Percentiles rank a stretch among this genome's conserved stretches.
Conservation (phyloP, 2,329 filamentous ascomycete genomes). For the Beauveria sp. region DNA sequence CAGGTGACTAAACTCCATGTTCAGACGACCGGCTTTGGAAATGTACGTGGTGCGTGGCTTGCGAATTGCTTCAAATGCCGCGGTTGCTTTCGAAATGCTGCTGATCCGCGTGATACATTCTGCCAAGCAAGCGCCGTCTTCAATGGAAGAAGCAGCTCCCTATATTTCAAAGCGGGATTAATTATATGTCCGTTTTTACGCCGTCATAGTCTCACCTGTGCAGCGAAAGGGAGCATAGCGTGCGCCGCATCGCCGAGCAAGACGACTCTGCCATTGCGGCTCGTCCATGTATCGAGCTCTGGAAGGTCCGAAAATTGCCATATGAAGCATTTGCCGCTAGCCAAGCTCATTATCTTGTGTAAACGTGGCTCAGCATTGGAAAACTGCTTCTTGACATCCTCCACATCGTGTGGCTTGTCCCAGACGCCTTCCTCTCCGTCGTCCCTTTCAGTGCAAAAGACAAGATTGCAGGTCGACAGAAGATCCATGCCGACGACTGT, state of each 20-base stretch:
- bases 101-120: background rate
- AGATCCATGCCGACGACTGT: background rate
- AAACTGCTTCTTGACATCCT: background rate
- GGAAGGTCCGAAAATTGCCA: background rate
- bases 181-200: fast-evolving
- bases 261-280: background rate
- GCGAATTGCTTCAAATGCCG: background rate
- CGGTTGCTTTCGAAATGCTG: background rate
- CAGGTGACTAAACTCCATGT: background rate
- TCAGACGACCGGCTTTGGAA: background rate
- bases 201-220: background rate
- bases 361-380: background rate
- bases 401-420: background rate
- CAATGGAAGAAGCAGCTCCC: background rate
- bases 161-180: background rate
- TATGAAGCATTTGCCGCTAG: background rate
- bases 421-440: background rate
- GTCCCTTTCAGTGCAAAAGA: background rate
- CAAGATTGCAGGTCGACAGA: background rate
- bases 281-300: background rate
- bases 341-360: background rate
- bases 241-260: constrained; percentile 1
- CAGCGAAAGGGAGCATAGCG: background rate
- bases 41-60: background rate
- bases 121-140: background rate